Evolutionary conservation across 352 stramenopile genomes (phyloP), one percentile per base, ranked within the genome.

Genomic region (Detonula confervacea): DNA sequence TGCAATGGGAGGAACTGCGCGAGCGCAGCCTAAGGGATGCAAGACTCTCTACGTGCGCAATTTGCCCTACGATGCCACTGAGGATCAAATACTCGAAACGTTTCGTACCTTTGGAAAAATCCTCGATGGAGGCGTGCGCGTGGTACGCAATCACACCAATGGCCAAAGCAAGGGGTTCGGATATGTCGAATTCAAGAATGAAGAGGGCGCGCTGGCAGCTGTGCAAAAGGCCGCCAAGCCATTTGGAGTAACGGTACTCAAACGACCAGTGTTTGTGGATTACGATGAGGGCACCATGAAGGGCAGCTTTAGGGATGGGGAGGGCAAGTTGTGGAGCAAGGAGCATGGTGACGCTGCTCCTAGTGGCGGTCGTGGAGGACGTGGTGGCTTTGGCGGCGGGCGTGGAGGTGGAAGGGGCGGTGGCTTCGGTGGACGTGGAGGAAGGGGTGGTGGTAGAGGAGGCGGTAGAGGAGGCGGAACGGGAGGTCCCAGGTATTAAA

Each of bases 131-230:
- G 84, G 84, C 18, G 92, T 99, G 11, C 94, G 97, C 12, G 82
- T 99, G 76, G 94, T 95, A 9, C 77, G 96, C 47, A 98, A 97
- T 91, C 96, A 97, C 66, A 91, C 97, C 77, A 98, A 94, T 7
- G 95, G 97, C 73, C 95, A 97, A 71, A 90, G 95, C 14, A 99
- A 99, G 88, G 97, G 97, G 55, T 98, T 99, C 90, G 95, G 93
- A 37, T 99, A 99, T 83, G 94, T 99, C 27, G 95, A 98, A 72
- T 99, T 97, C 79, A 95, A 97, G 78, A 95, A 96, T 61, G 86
- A 94, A 54, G 87, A 92, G 4, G 91, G 94, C 33, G 97, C 95
- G 1, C 91, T 97, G 66, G 90, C 88, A 30, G 96, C 96, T 2
- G 86, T 98, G 44, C 75, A 87, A 55, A 76, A 70, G 54, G 73